phyloP scores from a whole-genome alignment of 208 protist genomes.

The Naegleria gruberi region DNA sequence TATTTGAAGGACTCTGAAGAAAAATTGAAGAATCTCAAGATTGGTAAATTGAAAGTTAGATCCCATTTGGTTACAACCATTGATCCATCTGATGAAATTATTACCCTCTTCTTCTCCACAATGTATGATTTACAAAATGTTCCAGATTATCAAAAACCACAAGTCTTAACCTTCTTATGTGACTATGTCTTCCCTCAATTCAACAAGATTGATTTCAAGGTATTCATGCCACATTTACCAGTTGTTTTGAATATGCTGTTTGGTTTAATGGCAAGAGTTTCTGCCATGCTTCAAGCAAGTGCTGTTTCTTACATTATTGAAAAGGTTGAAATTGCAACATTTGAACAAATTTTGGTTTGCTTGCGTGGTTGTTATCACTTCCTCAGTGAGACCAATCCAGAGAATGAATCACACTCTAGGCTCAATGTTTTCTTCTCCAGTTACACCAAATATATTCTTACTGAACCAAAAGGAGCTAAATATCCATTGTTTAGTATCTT shows the following conservation, averaged over 20 bases:
- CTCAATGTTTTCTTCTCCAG: neutral
- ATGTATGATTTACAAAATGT: neutral
- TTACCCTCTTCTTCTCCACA: neutral
- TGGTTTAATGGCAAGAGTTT: neutral
- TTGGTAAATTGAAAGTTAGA: neutral
- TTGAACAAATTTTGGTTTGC: neutral
- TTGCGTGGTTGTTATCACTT: neutral
- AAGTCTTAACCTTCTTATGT: neutral
- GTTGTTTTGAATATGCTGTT: neutral
- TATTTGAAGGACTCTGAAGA: neutral
- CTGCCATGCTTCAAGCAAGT: neutral
- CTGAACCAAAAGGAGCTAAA: neutral
- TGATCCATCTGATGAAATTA: neutral
- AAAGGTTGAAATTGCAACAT: constrained; percentile 3
- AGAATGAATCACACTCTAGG: neutral
- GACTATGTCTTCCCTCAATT: neutral
- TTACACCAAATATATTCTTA: neutral
- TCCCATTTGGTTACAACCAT: neutral
- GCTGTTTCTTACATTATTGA: neutral
- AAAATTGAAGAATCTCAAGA: neutral
- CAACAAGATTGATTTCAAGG: neutral
- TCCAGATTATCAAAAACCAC: neutral
- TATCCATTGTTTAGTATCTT: neutral
- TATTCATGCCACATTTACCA: neutral
- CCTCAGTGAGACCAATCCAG: neutral